Evolutionary conservation across 2,329 filamentous ascomycete species (phyloP), one percentile per base, ranked within the genome.

Genomic region (Westerdykella sp.): DNA sequence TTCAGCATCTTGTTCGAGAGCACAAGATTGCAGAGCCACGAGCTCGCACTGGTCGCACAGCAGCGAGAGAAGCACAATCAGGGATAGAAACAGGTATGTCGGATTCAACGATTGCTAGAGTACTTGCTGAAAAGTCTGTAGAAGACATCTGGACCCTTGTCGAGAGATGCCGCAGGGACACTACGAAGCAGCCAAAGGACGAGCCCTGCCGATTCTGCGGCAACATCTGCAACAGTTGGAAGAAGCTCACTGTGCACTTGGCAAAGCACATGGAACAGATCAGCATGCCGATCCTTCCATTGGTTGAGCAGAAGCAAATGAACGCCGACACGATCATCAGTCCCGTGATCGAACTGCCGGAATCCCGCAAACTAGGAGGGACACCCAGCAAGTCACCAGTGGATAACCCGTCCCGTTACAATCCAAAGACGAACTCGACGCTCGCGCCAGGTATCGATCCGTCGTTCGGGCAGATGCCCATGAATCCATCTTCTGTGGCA

Each of bases 191-290:
- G 47, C 84, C 86, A 3, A 77, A 80, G 41, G 79, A 88, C 10
- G 89, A 95, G 67, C 80, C 85, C 13, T 96, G 90, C 65, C 81
- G 85, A 34, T 95, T 95, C 71, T 95, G 90, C 59, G 84, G 84
- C 47, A 89, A 84, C 65, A 74, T 78, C 11, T 90, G 88, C 65
- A 80, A 78, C 28, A 87, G 81, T 32, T 95, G 88, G 88, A 95
- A 95, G 75, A 94, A 94, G 69, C 72, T 95, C 47, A 94, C 87
- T 0, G 87, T 93, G n/a, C 90, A 95, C 67, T 69, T 95, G 62
- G 88, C 88, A 39, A 91, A 91, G 66, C 90, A 96, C 64, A 93
- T 96, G 88, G 88, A 95, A 66, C 82, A 88, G 52, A 85, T 95
- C 59, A 87, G 86, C 56, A 78, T 95, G 59, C 89, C 90, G 0